These are phyloP conservation scores for Phytopythium vexans DNA, from an alignment of 352 stramenopile species.

Conservation along the genomic window DNA sequence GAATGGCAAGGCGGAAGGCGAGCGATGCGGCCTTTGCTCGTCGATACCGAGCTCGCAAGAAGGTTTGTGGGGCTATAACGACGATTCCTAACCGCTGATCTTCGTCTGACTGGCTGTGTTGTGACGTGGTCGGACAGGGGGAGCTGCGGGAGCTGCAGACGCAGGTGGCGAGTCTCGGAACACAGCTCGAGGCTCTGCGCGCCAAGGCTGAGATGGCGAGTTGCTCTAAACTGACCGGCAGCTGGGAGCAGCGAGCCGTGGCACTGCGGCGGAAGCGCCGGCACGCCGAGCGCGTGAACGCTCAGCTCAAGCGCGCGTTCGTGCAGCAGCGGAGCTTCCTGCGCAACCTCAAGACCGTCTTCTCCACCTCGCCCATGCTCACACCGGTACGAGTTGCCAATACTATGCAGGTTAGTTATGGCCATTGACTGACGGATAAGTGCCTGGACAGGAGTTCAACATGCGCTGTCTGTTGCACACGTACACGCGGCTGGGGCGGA, in stretches of 20 bases:
- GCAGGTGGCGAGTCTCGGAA: slow-evolving; percentile 13
- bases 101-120: too few species aligned
- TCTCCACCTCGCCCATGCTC: slow-evolving; percentile 2
- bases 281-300: slow-evolving; percentile 34
- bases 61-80: too few species aligned
- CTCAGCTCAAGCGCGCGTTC: slow-evolving; percentile 31
- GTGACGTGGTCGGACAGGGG: too few species aligned
- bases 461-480: slow-evolving; percentile 30
- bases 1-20: slow-evolving; percentile 21
- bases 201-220: slow-evolving; percentile 27
- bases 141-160: slow-evolving; percentile 20
- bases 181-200: slow-evolving; percentile 24
- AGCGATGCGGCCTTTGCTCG: slow-evolving; percentile 29
- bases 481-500: slow-evolving; percentile 37
- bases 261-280: slow-evolving; percentile 37
- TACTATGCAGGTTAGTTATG: too few species aligned
- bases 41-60: slow-evolving; percentile 31
- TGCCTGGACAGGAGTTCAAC: slow-evolving; percentile 4
- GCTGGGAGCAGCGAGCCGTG: slow-evolving; percentile 34
- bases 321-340: slow-evolving; percentile 12
- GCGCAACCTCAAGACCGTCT: background rate
- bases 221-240: slow-evolving; percentile 17
- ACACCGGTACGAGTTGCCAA: background rate
- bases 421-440: too few species aligned
- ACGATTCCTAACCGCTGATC: too few species aligned